These are phyloP conservation scores for Lomentospora prolificans DNA, from an alignment of 2,329 filamentous ascomycete genomes.

Conservation along the genomic window DNA sequence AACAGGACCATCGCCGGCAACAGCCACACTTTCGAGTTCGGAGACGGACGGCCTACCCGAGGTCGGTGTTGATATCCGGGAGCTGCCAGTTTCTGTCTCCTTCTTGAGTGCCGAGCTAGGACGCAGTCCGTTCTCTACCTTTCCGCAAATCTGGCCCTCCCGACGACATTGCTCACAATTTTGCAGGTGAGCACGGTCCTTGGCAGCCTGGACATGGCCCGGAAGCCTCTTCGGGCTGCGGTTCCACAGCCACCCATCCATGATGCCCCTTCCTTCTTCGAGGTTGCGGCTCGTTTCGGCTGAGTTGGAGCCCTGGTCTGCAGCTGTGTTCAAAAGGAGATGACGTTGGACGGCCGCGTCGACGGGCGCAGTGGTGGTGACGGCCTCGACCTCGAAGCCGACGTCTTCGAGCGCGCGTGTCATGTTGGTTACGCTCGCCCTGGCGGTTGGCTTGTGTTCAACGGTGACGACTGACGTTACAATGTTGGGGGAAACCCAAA, in stretches of 20 bases:
- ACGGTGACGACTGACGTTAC: slow-evolving; percentile 61
- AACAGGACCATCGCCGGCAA: slow-evolving; percentile 8
- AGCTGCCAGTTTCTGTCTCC: background rate
- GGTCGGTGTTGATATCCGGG: background rate
- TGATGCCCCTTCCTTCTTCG: slow-evolving; percentile 13
- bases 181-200: slow-evolving; percentile 21
- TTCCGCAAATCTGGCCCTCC: background rate
- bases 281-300: slow-evolving; percentile 16
- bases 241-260: slow-evolving; percentile 22
- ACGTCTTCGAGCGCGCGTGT: slow-evolving; percentile 40
- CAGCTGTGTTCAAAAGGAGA: background rate
- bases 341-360: slow-evolving; percentile 15
- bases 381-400: slow-evolving; percentile 40
- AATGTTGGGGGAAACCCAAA: slow-evolving; percentile 58
- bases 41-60: background rate
- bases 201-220: background rate
- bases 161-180: slow-evolving; percentile 27
- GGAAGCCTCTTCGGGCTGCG: background rate
- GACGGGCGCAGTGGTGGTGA: slow-evolving; percentile 27
- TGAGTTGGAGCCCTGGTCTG: background rate
- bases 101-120: background rate
- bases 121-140: background rate
- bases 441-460: slow-evolving; percentile 35
- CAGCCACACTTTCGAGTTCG: slow-evolving; percentile 8
- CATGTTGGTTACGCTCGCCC: slow-evolving; percentile 33